Conservation (phyloP, 2,329 filamentous ascomycete species). For the Aspergillus intermedius region DNA sequence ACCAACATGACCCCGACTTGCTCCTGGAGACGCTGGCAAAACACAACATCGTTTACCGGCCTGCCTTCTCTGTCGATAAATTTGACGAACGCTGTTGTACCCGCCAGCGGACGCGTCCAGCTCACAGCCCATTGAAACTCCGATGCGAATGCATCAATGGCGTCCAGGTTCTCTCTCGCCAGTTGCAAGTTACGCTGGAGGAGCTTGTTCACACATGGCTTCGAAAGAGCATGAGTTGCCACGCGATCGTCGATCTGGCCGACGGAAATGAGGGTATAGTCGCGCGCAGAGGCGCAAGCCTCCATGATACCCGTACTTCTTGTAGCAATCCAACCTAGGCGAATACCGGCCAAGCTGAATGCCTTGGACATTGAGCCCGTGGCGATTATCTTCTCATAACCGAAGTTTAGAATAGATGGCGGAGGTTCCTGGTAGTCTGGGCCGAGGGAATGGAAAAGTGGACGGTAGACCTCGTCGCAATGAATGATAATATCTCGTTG, state of each 20-base stretch:
- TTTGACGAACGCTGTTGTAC: constrained; percentile 71
- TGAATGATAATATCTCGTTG: constrained; percentile 60
- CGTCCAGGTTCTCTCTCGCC: constrained; percentile 59
- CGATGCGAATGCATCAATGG: constrained; percentile 62
- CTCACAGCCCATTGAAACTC: constrained; percentile 46
- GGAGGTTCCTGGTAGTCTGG: constrained; percentile 51
- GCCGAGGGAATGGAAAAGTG: constrained; percentile 66
- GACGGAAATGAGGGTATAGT: constrained; percentile 82
- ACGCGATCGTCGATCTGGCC: constrained; percentile 73
- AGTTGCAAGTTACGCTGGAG: constrained; percentile 61
- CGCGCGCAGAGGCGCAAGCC: constrained; percentile 57
- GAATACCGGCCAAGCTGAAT: constrained; percentile 73
- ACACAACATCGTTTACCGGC: constrained; percentile 63
- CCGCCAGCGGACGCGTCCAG: constrained; percentile 69
- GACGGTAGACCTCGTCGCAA: constrained; percentile 76
- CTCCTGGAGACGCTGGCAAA: constrained; percentile 62
- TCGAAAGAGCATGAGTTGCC: constrained; percentile 65
- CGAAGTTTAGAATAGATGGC: constrained; percentile 63
- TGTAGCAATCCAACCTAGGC: constrained; percentile 75
- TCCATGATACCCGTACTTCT: constrained; percentile 57
- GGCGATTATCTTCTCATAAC: constrained; percentile 63
- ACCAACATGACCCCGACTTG: constrained; percentile 69
- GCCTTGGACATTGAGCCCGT: constrained; percentile 86
- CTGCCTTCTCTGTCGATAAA: constrained; percentile 54
- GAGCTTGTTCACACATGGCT: constrained; percentile 57